These are phyloP conservation scores for Asterophora lycoperdoides DNA, from an alignment of 768 basidiomycete genomes.

Conservation along the genomic window DNA sequence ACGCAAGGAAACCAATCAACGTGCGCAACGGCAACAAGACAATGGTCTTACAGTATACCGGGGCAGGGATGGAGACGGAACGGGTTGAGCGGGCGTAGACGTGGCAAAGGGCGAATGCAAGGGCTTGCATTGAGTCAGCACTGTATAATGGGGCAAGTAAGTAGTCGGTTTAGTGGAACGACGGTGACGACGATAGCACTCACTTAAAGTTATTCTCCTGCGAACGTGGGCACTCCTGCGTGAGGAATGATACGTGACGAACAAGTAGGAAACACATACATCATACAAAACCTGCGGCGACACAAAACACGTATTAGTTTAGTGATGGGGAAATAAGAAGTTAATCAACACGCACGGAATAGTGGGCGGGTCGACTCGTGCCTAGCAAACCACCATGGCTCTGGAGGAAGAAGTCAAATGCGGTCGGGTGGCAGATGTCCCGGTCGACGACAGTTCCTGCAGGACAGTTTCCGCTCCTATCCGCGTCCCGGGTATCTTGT, in stretches of 20 bases:
- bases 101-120: constrained; percentile 73
- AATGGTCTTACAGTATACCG: constrained; percentile 66
- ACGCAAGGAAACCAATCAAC: background rate
- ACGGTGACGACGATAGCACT: constrained; percentile 13
- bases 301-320: background rate
- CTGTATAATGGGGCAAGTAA: constrained; percentile 25
- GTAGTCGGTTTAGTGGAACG: background rate
- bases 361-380: constrained; percentile 54
- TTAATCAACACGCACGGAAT: constrained; percentile 33
- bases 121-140: constrained; percentile 62
- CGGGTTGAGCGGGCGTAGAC: constrained; percentile 80
- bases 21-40: background rate
- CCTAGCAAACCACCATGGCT: constrained; percentile 76
- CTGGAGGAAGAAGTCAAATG: constrained; percentile 76
- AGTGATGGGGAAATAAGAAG: background rate
- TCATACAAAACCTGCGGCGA: constrained; percentile 35
- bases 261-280: constrained; percentile 25
- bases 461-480: constrained; percentile 67
- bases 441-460: constrained; percentile 78
- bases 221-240: background rate
- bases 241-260: background rate
- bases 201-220: constrained; percentile 60
- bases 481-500: constrained; percentile 36
- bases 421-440: constrained; percentile 64
- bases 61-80: constrained; percentile 81